These are phyloP conservation scores for Kalanchoe fedtschenkoi DNA, from an alignment of 164 flowering plant species.

Conservation along the genomic window DNA sequence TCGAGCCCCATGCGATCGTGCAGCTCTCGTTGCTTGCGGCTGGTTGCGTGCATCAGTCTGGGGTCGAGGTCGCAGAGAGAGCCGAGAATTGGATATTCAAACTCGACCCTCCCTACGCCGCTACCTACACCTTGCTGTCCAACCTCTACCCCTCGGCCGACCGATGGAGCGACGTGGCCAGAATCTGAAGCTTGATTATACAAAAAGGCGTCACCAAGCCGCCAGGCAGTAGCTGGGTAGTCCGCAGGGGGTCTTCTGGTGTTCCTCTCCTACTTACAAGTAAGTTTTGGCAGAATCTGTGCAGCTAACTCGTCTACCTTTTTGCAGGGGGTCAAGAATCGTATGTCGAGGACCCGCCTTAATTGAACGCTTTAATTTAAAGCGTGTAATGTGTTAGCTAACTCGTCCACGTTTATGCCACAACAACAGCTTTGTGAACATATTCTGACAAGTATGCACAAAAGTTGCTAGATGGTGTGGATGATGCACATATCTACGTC, in stretches of 20 bases:
- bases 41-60: slow-evolving; percentile 32
- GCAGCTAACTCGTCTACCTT: no score
- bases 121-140: slow-evolving; percentile 47
- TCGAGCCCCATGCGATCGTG: slow-evolving; percentile 30
- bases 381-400: slow-evolving; percentile 74
- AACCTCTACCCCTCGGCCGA: slow-evolving; percentile 49
- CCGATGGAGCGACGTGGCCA: slow-evolving; percentile 49
- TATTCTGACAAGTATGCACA: slow-evolving; percentile 84
- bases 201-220: slow-evolving; percentile 30
- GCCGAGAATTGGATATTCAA: slow-evolving; percentile 30
- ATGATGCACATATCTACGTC: slow-evolving; percentile 88
- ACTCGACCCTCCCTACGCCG: slow-evolving; percentile 39
- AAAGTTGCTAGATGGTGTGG: slow-evolving; percentile 97
- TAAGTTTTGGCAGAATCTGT: no score
- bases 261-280: no score
- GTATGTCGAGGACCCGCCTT: slow-evolving; percentile 95
- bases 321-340: no score
- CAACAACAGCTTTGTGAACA: slow-evolving; percentile 76
- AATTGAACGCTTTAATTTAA: slow-evolving; percentile 74
- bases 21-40: slow-evolving; percentile 58
- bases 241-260: slow-evolving; percentile 26
- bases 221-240: slow-evolving; percentile 51
- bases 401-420: slow-evolving; percentile 48
- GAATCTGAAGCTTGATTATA: slow-evolving; percentile 41
- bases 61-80: slow-evolving; percentile 46